A percentile compares a stretch with the other conserved stretches of the same genome.
phyloP scores from a whole-genome alignment of 192 early-diverging fungal genomes.

The Chytriomyces sp. region DNA sequence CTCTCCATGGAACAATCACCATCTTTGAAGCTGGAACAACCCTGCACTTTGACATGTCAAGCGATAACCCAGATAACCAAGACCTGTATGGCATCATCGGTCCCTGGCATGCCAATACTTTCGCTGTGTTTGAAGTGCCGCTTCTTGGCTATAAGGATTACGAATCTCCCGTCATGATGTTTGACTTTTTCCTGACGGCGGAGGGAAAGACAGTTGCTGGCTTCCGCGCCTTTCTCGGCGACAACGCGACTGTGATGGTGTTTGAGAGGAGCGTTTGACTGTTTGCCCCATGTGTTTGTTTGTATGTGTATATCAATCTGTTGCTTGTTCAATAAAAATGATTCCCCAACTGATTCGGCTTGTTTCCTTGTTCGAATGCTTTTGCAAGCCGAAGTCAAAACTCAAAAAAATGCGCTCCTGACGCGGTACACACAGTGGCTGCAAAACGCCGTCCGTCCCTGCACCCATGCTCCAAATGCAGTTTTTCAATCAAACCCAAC shows the following conservation, averaged over 20 bases:
- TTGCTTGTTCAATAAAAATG: background rate
- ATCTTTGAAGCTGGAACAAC: slow-evolving; percentile 1
- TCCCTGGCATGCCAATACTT: background rate
- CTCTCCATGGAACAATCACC: background rate
- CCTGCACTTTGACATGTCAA: background rate
- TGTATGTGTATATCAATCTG: background rate
- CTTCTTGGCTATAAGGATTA: background rate
- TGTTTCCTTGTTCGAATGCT: background rate
- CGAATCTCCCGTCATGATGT: background rate
- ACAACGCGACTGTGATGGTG: background rate
- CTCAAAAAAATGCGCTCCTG: background rate
- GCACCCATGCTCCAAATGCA: background rate
- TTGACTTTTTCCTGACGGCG: background rate
- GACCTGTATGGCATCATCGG: background rate
- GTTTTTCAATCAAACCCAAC: no score
- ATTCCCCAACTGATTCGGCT: background rate
- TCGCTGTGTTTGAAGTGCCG: background rate
- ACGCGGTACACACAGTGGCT: background rate
- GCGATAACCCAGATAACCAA: background rate
- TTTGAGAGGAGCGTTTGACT: background rate
- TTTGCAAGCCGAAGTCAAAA: background rate
- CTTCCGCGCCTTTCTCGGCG: background rate
- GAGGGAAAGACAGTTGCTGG: background rate
- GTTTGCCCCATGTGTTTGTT: background rate
- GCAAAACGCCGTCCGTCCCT: background rate